Percentiles rank a stretch among this genome's conserved stretches.
Conservation (phyloP, 2,329 filamentous ascomycete genomes). For the Fusarium ramigenum region DNA sequence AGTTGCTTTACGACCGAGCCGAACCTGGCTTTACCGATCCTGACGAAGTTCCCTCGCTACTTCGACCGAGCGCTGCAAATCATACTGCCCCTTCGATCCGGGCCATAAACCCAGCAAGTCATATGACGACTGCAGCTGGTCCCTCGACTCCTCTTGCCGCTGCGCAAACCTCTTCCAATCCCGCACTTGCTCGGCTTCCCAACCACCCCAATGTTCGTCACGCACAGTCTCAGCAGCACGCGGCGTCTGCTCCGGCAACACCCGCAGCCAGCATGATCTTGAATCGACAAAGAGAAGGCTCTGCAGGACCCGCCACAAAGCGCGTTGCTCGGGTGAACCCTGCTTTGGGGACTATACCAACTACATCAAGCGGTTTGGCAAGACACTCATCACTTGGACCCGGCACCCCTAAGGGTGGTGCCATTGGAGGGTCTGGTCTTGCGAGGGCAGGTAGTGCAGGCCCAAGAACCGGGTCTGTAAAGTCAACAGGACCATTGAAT, state of each 20-base stretch:
- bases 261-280: constrained; percentile 70
- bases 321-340: constrained; percentile 60
- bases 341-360: constrained; percentile 58
- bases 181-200: constrained; percentile 54
- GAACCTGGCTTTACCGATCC: constrained; percentile 70
- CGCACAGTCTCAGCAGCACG: constrained; percentile 60
- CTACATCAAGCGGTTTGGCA: constrained; percentile 66
- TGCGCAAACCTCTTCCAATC: constrained; percentile 49
- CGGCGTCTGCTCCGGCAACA: constrained; percentile 67
- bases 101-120: constrained; percentile 55
- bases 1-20: constrained; percentile 67
- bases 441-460: constrained; percentile 68
- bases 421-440: constrained; percentile 46
- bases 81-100: constrained; percentile 53
- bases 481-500: constrained; percentile 51
- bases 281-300: constrained; percentile 66
- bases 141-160: constrained; percentile 42
- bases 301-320: constrained; percentile 67
- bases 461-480: constrained; percentile 61
- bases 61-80: constrained; percentile 67
- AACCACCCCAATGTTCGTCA: constrained; percentile 59
- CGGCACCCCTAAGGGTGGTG: constrained; percentile 64
- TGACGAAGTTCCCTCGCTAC: constrained; percentile 69
- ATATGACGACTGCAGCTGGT: constrained; percentile 39
- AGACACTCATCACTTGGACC: constrained; percentile 71